phyloP scores from a whole-genome alignment of 2,329 filamentous ascomycete species.

The Orbilia javanica region DNA sequence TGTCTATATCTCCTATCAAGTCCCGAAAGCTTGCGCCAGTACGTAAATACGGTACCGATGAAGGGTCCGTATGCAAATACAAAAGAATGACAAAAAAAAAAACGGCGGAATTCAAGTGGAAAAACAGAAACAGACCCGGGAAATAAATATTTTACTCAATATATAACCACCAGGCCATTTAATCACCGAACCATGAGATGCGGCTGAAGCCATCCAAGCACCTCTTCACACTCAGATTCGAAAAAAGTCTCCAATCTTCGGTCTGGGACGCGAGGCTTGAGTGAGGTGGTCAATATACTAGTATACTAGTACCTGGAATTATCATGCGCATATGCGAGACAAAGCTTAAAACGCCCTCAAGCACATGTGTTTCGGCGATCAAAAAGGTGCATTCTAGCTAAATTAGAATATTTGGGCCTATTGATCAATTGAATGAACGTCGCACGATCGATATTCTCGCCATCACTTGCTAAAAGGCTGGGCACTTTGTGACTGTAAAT shows the following conservation, averaged over 20 bases:
- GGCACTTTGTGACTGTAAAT: no score
- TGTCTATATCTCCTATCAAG: no score
- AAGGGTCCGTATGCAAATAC: no score
- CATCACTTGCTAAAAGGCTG: no score
- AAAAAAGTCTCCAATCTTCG: not conserved
- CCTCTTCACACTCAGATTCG: not conserved
- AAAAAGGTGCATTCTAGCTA: not conserved
- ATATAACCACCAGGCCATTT: not conserved
- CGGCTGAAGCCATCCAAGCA: not conserved
- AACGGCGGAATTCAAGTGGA: not conserved
- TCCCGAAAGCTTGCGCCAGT: no score
- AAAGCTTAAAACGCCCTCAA: not conserved
- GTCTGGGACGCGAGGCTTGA: no score
- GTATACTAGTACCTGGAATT: no score
- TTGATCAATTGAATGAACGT: not conserved
- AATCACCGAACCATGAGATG: not conserved
- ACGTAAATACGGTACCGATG: no score
- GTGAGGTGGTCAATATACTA: no score
- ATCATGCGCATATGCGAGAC: no score
- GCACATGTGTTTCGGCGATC: not conserved
- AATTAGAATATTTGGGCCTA: no score
- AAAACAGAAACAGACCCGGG: not conserved
- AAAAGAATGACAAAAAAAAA: no score
- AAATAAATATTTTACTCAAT: not conserved
- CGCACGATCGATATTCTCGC: not conserved